A percentile compares a stretch with the other conserved stretches of the same genome.
Evolutionary conservation across 495 filamentous ascomycete species (phyloP).

Genomic region (Pyronema domesticum): DNA sequence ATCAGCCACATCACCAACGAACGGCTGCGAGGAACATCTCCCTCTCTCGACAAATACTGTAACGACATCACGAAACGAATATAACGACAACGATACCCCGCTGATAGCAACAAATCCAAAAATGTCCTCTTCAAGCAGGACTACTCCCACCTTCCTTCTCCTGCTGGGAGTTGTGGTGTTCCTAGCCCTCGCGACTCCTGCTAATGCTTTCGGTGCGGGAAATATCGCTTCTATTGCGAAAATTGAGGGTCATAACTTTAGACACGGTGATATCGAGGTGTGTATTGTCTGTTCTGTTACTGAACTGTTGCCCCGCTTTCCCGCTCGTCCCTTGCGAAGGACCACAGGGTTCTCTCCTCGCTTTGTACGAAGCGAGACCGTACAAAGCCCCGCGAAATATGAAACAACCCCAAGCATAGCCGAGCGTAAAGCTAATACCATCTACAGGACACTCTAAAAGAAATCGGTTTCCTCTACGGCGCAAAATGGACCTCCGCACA

Average conservation of each 20-base stretch:
- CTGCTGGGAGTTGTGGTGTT: slow-evolving; percentile 39
- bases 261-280: slow-evolving; percentile 53
- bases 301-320: neutral
- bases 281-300: neutral
- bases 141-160: slow-evolving; percentile 29
- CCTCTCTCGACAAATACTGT: no score
- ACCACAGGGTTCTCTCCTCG: no score
- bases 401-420: no score
- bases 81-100: no score
- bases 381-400: no score
- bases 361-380: no score
- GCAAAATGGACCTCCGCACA: slow-evolving; percentile 90
- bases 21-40: no score
- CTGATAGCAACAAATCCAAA: no score
- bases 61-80: no score
- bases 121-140: neutral
- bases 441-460: slow-evolving; percentile 70
- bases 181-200: slow-evolving; percentile 36
- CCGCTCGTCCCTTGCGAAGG: slow-evolving; percentile 42
- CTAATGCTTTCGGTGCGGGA: slow-evolving; percentile 77
- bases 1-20: no score
- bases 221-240: slow-evolving; percentile 89
- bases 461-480: slow-evolving; percentile 66
- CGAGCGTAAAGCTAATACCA: no score
- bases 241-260: slow-evolving; percentile 89